Conservation (phyloP, 2,329 filamentous ascomycete species). For the Talaromyces albobiverticillius region DNA sequence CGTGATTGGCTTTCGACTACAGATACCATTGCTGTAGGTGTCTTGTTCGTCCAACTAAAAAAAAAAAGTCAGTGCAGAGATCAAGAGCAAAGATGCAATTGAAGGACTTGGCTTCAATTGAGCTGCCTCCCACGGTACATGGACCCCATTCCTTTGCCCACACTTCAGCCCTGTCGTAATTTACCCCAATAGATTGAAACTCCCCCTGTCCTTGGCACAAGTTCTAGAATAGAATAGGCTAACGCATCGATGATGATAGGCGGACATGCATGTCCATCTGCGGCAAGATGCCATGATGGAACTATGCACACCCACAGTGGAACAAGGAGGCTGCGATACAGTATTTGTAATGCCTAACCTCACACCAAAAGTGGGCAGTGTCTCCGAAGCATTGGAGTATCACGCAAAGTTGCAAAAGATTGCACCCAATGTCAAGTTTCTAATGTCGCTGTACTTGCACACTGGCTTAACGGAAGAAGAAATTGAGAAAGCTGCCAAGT, state of each 20-base stretch:
- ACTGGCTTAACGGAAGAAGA: slow-evolving; percentile 63
- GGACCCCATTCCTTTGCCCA: not conserved
- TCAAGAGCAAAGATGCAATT: slow-evolving; percentile 13
- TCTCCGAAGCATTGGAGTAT: slow-evolving; percentile 65
- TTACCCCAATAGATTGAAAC: no score
- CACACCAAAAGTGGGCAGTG: slow-evolving; percentile 61
- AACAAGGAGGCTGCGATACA: slow-evolving; percentile 63
- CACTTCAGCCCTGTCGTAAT: not conserved
- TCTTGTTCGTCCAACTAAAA: not conserved
- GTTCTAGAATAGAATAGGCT: not conserved
- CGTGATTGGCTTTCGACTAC: not conserved
- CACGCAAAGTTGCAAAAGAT: slow-evolving; percentile 58
- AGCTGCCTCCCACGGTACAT: slow-evolving; percentile 15
- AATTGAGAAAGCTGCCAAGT: slow-evolving; percentile 69
- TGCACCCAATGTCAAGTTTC: slow-evolving; percentile 62
- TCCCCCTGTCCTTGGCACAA: not conserved
- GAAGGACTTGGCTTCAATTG: slow-evolving; percentile 10
- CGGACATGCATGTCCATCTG: slow-evolving; percentile 55
- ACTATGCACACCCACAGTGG: slow-evolving; percentile 53
- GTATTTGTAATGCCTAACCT: slow-evolving; percentile 63
- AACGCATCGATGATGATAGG: slow-evolving; percentile 1
- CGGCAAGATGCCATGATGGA: slow-evolving; percentile 65
- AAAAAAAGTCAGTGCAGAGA: not conserved
- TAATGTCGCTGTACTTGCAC: slow-evolving; percentile 72
- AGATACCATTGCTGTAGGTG: not conserved